Percentiles rank a stretch among this genome's conserved stretches.
These are phyloP conservation scores for Lagerstroemia speciosa DNA, from an alignment of 345 rosid species.

Conservation along the genomic window DNA sequence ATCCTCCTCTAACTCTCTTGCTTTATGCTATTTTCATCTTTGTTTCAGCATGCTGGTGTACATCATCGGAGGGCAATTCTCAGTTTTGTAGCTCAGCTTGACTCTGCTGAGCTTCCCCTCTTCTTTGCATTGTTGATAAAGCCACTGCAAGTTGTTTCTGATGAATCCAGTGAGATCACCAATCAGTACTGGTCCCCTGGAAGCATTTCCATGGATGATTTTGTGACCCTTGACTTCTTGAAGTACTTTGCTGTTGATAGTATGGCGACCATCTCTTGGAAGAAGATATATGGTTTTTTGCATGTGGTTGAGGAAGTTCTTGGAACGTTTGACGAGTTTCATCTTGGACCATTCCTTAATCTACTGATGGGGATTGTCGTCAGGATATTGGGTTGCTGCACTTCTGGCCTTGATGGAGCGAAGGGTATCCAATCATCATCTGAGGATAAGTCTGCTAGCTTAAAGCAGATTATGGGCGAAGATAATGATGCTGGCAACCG, in stretches of 20 bases:
- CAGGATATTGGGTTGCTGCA: constrained; percentile 50
- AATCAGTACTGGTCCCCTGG: constrained; percentile 31
- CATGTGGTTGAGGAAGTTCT: constrained; percentile 76
- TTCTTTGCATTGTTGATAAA: constrained; percentile 75
- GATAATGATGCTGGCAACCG: constrained; percentile 22
- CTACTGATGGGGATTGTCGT: constrained; percentile 82
- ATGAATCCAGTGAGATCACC: constrained; percentile 31
- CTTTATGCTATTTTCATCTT: constrained; percentile 11
- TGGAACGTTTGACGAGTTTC: constrained; percentile 68
- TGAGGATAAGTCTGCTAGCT: constrained; percentile 11
- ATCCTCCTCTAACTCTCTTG: background rate
- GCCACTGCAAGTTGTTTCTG: constrained; percentile 51
- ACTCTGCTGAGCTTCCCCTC: constrained; percentile 58
- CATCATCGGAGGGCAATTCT: constrained; percentile 76
- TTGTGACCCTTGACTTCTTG: constrained; percentile 36
- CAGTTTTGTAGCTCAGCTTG: constrained; percentile 64
- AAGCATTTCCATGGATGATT: constrained; percentile 29
- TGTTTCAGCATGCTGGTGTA: constrained; percentile 71
- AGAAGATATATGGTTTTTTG: constrained; percentile 69
- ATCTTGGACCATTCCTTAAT: constrained; percentile 60
- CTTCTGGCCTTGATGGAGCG: constrained; percentile 31
- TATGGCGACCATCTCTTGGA: constrained; percentile 49
- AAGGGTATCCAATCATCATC: constrained; percentile 27
- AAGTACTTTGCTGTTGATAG: constrained; percentile 51
- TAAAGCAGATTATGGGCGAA: constrained; percentile 17